Base-by-base conservation (phyloP, 805 yeast species). In the Sugiyamaella boreocaroliniensis region DNA sequence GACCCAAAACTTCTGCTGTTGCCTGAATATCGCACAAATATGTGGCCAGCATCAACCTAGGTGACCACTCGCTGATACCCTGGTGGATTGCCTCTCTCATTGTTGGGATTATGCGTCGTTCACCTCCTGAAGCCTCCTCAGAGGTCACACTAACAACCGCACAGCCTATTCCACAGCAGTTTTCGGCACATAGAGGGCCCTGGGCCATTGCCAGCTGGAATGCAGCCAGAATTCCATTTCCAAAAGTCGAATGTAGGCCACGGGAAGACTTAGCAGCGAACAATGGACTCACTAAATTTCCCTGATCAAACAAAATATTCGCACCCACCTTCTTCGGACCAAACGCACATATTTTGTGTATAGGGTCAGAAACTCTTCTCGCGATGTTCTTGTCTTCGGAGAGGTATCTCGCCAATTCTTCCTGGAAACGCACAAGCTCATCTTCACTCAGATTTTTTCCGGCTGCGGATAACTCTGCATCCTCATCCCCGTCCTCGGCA, bases 1-100 rank as follows among this genome's bases (percentile, higher is more conserved):
- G 89, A 43, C 99, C 99, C 49, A 93, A 73, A 0, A 89, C 97
- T 58, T 93, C 99, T 0, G 96, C 81, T 1, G 95, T 79, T 0
- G 98, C 93, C 69, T 93, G 99, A 59, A 93, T 87, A 59, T 92
- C 97, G 74, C 97, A 90, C 0, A 86, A 75, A 65, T 93, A 93
- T 81, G 85, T 88, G 3, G 99, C 99, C 62, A 95, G 77, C 81
- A 86, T 83, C 47, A 93, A 68, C 54, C 99, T 77, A 7, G 98
- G 96, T 0, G 97, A 83, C 84, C 93, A 85, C 54, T 81, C 83
- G 40, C 87, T 66, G 63, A 92, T 79, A 0, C 82, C 79, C 44
- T 76, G 73, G 62, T 86, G 87, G 43, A 93, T 84, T 1, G 80
- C 70, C 56, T 87, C 90, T 60, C 89, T 81, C 0, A 88, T 80